These are phyloP conservation scores for Fusarium sarcochroum DNA, from an alignment of 2,329 filamentous ascomycete species.

Conservation along the genomic window DNA sequence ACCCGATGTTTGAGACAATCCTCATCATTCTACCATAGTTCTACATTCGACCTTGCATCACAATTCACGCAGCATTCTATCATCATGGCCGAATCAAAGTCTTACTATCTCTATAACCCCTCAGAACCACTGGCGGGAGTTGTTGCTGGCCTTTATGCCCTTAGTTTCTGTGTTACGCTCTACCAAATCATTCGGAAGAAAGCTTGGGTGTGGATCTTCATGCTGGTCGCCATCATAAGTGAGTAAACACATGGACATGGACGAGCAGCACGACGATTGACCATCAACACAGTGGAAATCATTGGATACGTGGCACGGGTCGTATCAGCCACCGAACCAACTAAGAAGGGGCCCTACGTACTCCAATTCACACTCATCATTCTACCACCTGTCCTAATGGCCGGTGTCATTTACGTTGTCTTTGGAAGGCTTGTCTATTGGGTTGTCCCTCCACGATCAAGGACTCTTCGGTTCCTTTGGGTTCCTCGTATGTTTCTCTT, in stretches of 20 bases:
- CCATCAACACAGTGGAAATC: constrained; percentile 21
- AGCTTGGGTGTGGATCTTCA: constrained; percentile 41
- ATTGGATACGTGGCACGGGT: constrained; percentile 36
- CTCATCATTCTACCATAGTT: not conserved
- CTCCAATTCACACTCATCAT: constrained; percentile 44
- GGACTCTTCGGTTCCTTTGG: constrained; percentile 39
- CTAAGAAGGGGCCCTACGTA: constrained; percentile 35
- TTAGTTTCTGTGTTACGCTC: constrained; percentile 32
- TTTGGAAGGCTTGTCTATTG: constrained; percentile 44
- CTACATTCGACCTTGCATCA: not conserved
- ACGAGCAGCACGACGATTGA: not conserved
- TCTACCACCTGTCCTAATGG: constrained; percentile 44
- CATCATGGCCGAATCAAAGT: constrained; percentile 22
- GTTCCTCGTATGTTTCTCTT: constrained; percentile 33
- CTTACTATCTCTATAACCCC: constrained; percentile 39
- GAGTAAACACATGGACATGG: accelerated
- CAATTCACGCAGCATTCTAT: not conserved
- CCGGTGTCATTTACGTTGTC: constrained; percentile 46
- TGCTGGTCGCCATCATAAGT: constrained; percentile 39
- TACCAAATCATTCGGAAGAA: constrained; percentile 39
- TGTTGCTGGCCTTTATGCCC: constrained; percentile 35
- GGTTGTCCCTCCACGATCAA: constrained; percentile 40
- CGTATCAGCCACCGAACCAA: constrained; percentile 30
- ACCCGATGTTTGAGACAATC: not conserved
- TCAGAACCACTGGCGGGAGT: constrained; percentile 36